These are phyloP conservation scores for Hibiscus tridactylites DNA, from an alignment of 345 rosid genomes.

Conservation along the genomic window DNA sequence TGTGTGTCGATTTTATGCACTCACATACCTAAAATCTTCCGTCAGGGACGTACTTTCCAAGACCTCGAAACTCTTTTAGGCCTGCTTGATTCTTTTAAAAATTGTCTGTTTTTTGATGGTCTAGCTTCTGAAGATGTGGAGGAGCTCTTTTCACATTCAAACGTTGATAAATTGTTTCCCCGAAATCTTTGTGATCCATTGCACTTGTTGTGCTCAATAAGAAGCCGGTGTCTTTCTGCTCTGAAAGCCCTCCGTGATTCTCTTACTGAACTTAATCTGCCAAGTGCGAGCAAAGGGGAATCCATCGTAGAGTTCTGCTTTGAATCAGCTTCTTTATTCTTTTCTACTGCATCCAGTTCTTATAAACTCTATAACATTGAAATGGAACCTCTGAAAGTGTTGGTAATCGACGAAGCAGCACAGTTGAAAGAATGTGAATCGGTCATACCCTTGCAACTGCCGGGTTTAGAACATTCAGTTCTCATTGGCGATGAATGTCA, in stretches of 20 bases:
- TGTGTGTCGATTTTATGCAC: slow-evolving; percentile 20
- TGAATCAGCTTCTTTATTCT: slow-evolving; percentile 21
- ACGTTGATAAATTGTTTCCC: not conserved
- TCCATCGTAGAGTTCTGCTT: slow-evolving; percentile 25
- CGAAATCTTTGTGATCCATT: not conserved
- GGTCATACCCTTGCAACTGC: slow-evolving; percentile 39
- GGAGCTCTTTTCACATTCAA: not conserved
- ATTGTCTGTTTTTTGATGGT: not conserved
- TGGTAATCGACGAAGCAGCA: slow-evolving; percentile 59
- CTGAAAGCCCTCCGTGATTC: slow-evolving; percentile 5
- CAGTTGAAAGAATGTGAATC: slow-evolving; percentile 55
- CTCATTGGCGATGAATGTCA: slow-evolving; percentile 49
- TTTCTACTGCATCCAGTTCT: slow-evolving; percentile 38
- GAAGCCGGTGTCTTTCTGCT: slow-evolving; percentile 19
- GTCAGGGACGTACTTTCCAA: slow-evolving; percentile 14
- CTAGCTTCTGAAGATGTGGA: slow-evolving; percentile 19
- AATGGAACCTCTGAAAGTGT: slow-evolving; percentile 23
- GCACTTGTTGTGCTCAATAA: not conserved
- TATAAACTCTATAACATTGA: slow-evolving; percentile 16
- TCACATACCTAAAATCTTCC: slow-evolving; percentile 20
- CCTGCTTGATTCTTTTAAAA: slow-evolving; percentile 18
- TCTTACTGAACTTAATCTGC: slow-evolving; percentile 5
- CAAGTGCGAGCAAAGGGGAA: not conserved
- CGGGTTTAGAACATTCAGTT: slow-evolving; percentile 28
- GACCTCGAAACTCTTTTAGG: slow-evolving; percentile 5